Base-by-base conservation (phyloP, 108 stramenopile species). In the Aurantiochytrium sp. region DNA sequence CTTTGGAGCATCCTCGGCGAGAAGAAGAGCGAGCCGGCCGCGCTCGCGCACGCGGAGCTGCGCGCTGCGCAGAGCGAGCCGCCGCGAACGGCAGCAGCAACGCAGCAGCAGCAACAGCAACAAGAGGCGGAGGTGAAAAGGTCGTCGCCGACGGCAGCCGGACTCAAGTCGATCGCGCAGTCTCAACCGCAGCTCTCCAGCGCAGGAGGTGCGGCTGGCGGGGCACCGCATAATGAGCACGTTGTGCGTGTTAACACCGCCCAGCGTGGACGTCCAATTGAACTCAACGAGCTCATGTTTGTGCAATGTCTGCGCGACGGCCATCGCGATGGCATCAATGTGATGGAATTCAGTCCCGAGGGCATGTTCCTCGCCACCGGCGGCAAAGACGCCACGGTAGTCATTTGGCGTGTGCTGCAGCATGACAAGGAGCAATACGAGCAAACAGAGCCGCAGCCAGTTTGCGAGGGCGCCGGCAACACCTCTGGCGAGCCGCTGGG, bases 301-400 rank as follows among this genome's bases (percentile, higher is more conserved):
- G 76, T 53, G 25, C 76, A 83, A 23, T 83, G 76, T 23, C 76
- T 83, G 45, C 76, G 49, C 76, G 76, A 47, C 19, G 76, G 49
- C n/a, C 72, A 72, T 42, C 10, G 51, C 23, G 76, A 53, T 6
- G 76, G 23, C 19, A 23, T 83, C 45, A 83, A 47, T 12, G 49
- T 53, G n/a, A 6, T 83, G 18, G 51, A 53, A 12, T 83, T 83
- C 4, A 83, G 76, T 23, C 45, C 49, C 28, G 76, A 83, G 28
- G 76, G 76, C 49, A 83, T 83, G 76, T 83, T 83, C 4, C 6
- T 83, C 18, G 76, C 76, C 45, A 53, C 76, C n/a, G 76, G 49
- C 45, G 76, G 76, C 51, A 53, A 12, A 23, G 76, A 83, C 51
- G n/a, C 18, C 51, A 45, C 51, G 1, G 76, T 83, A 6, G 51